These are phyloP conservation scores for Terana coerulea DNA, from an alignment of 768 basidiomycete genomes.

Conservation along the genomic window DNA sequence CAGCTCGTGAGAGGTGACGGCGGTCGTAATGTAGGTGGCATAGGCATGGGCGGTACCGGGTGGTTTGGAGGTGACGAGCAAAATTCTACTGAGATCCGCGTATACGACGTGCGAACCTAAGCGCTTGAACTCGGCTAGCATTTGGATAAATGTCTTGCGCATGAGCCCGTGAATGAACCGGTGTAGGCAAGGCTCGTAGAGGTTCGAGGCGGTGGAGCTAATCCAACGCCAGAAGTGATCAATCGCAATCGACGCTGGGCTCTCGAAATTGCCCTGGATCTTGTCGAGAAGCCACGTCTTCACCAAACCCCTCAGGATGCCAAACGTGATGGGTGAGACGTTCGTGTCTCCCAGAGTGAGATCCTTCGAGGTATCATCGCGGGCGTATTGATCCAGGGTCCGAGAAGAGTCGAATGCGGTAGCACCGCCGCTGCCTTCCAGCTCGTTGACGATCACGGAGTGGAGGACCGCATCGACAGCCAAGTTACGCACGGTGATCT, in stretches of 20 bases:
- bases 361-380: conserved; percentile 59
- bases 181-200: conserved; percentile 92
- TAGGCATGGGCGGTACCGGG: conserved; percentile 95
- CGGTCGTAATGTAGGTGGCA: conserved; percentile 90
- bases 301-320: conserved; percentile 81
- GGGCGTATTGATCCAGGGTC: conserved; percentile 86
- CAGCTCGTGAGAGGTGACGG: conserved; percentile 90
- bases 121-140: conserved; percentile 94
- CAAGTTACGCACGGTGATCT: conserved; percentile 85
- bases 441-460: conserved; percentile 91
- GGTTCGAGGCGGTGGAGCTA: conserved; percentile 74
- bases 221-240: conserved; percentile 99
- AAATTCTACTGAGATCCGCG: conserved; percentile 87
- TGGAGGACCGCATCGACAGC: conserved; percentile 94
- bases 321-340: conserved; percentile 83
- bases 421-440: conserved; percentile 92
- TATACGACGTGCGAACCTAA: conserved; percentile 91
- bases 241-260: conserved; percentile 63
- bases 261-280: conserved; percentile 60
- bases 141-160: conserved; percentile 96
- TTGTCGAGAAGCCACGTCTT: conserved; percentile 90
- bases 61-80: conserved; percentile 93
- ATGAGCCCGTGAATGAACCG: conserved; percentile 93
- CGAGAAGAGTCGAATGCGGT: conserved; percentile 94
- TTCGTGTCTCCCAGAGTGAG: conserved; percentile 87